phyloP scores from a whole-genome alignment of 2,329 filamentous ascomycete species.

The Cladophialophora carrionii region DNA sequence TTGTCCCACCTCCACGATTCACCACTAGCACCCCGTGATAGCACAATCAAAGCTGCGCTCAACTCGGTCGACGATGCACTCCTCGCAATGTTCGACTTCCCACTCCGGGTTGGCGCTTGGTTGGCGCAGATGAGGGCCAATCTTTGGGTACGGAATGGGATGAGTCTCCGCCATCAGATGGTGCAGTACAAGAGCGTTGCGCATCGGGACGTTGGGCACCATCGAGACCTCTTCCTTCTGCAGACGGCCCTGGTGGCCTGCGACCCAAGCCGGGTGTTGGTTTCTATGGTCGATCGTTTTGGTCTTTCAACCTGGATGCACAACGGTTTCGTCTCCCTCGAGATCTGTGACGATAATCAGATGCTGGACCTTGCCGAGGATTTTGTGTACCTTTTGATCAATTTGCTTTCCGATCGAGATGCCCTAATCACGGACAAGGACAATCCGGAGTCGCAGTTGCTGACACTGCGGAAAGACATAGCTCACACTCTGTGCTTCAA shows the following conservation, averaged over 20 bases:
- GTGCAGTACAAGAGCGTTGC: slow-evolving; percentile 87
- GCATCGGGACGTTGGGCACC: slow-evolving; percentile 88
- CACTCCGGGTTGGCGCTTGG: slow-evolving; percentile 92
- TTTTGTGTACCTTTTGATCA: slow-evolving; percentile 89
- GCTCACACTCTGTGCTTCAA: slow-evolving; percentile 95
- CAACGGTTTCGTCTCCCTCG: slow-evolving; percentile 73
- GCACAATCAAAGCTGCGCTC: slow-evolving; percentile 26
- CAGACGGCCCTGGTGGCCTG: slow-evolving; percentile 89
- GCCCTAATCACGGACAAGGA: slow-evolving; percentile 72
- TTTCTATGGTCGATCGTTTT: slow-evolving; percentile 88
- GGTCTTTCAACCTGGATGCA: slow-evolving; percentile 86
- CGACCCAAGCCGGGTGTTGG: slow-evolving; percentile 78
- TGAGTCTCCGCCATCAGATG: slow-evolving; percentile 93
- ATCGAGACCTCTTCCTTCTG: slow-evolving; percentile 90
- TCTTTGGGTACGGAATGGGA: slow-evolving; percentile 98
- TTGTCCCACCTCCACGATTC: slow-evolving; percentile 41
- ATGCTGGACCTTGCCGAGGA: slow-evolving; percentile 94
- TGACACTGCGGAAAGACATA: slow-evolving; percentile 83
- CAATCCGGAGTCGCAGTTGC: slow-evolving; percentile 65
- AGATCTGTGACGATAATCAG: slow-evolving; percentile 81
- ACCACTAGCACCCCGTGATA: slow-evolving; percentile 26
- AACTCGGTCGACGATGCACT: slow-evolving; percentile 72
- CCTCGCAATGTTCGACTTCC: slow-evolving; percentile 88
- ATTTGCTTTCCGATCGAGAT: slow-evolving; percentile 85
- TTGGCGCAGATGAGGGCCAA: slow-evolving; percentile 96